phyloP scores from a whole-genome alignment of 257 asterid species.

The Apocynum venetum region DNA sequence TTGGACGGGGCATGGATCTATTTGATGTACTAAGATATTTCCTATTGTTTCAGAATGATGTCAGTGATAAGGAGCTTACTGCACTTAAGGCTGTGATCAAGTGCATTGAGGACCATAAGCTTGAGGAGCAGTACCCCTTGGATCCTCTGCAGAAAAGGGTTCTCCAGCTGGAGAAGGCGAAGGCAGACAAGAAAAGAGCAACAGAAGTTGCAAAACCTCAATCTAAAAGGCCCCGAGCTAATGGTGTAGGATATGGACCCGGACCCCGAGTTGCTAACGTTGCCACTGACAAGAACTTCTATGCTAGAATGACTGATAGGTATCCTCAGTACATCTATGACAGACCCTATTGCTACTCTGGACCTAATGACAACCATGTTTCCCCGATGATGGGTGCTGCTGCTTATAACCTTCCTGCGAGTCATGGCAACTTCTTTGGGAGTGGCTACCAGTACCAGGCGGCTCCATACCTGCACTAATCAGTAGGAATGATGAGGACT shows the following conservation, averaged over 20 bases:
- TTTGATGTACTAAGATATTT: not conserved
- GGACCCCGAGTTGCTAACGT: slow-evolving; percentile 53
- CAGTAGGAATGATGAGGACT: slow-evolving; percentile 48
- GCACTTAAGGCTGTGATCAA: slow-evolving; percentile 86
- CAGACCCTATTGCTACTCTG: slow-evolving; percentile 67
- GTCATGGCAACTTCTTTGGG: slow-evolving; percentile 86
- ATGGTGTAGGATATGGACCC: slow-evolving; percentile 55
- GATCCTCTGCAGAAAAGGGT: slow-evolving; percentile 89
- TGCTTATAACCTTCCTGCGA: slow-evolving; percentile 54
- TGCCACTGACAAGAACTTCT: slow-evolving; percentile 65
- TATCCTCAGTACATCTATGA: slow-evolving; percentile 76
- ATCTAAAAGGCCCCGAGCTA: slow-evolving; percentile 91
- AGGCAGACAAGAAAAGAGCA: slow-evolving; percentile 91
- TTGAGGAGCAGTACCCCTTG: slow-evolving; percentile 64
- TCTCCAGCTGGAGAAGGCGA: slow-evolving; percentile 75
- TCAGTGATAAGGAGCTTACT: slow-evolving; percentile 79
- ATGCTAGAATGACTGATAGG: slow-evolving; percentile 58
- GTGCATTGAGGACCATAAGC: slow-evolving; percentile 91
- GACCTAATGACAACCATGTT: slow-evolving; percentile 56
- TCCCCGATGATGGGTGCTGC: slow-evolving; percentile 55
- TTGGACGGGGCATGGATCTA: not conserved
- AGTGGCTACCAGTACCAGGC: slow-evolving; percentile 92
- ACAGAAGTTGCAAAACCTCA: slow-evolving; percentile 96
- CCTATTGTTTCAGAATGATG: slow-evolving; percentile 56
- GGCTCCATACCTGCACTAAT: slow-evolving; percentile 93